phyloP scores from a whole-genome alignment of 441 rosid species.

The Euphorbia celastroides region DNA sequence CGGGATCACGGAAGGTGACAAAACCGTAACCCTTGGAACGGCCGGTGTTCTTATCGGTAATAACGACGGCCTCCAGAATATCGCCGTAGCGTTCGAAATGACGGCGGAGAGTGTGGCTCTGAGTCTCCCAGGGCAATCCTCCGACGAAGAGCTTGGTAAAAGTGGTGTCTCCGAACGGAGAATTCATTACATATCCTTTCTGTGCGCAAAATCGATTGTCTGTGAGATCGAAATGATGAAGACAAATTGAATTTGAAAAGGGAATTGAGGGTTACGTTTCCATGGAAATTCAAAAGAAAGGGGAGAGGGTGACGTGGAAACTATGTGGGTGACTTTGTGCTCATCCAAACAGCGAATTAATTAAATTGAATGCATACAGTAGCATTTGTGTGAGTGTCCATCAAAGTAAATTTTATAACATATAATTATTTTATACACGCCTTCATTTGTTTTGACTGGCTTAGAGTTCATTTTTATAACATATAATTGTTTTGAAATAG shows the following conservation, averaged over 20 bases:
- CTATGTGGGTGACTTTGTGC: constrained; percentile 12
- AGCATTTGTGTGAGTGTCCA: too few species aligned
- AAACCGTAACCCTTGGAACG: constrained; percentile 78
- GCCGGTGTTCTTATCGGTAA: constrained; percentile 51
- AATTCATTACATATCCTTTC: too few species aligned
- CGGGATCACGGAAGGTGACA: constrained; percentile 38
- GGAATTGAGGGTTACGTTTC: too few species aligned
- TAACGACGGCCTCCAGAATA: constrained; percentile 64
- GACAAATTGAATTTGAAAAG: too few species aligned
- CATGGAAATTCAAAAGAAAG: too few species aligned
- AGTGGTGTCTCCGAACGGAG: constrained; percentile 41
- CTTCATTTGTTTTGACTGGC: too few species aligned
- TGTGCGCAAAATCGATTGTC: neutral
- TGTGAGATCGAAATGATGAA: neutral
- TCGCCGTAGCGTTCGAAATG: constrained; percentile 67
- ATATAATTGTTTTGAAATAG: too few species aligned
- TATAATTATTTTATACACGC: too few species aligned
- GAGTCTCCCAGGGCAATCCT: constrained; percentile 74
- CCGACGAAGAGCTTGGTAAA: constrained; percentile 68
- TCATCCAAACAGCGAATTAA: too few species aligned
- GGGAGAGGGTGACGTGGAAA: constrained; percentile 12
- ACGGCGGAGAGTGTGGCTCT: constrained; percentile 40
- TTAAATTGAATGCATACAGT: too few species aligned
- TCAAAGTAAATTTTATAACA: too few species aligned
- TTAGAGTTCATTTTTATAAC: too few species aligned